Base-by-base conservation (phyloP, 2,329 filamentous ascomycete genomes). In the Fusarium sp. region DNA sequence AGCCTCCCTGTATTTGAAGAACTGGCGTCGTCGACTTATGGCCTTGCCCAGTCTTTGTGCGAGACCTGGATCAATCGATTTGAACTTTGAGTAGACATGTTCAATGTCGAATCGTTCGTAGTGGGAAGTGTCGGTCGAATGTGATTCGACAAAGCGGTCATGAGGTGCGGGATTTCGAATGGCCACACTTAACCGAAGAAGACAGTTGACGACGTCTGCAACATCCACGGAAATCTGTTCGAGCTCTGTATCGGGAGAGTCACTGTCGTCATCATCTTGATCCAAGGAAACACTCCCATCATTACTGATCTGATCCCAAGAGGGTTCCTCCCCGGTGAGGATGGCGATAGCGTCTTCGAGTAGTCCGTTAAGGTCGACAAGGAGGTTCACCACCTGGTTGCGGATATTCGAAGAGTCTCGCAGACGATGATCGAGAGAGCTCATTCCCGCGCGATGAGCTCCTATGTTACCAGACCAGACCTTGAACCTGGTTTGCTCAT, bases 131-230 rank as follows among this genome's bases (percentile, higher is more conserved):
- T 69, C 62, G 0, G n/a, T 36, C 0, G 13, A 7, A 0, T 0
- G 0, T 0, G 16, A 61, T 0, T 23, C 20, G 1, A 27, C 23
- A 0, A 71, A 64, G 1, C 57, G 56, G 4, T 71, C 68, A 4
- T 71, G 68, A 0, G 65, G 14, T 13, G 61, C 44, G 0, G 65
- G 69, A 1, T 71, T 53, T 10, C 58, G 55, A 5, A 71, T 69
- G 0, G 68, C 31, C 0, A 61, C 57, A 0, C 40, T 57, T 0
- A 71, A 16, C 0, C 60, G 36, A 0, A 64, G 3, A 0, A 71
- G 25, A 2, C 62, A 71, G 16, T 71, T 53, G 1, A 64, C 31
- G 1, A 25, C 46, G 4, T 69, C 65, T 1, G 29, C 4, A 0
- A 69, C 13, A 1, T 31, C 57, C 0, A 9, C 7, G 0, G 6